Evolutionary conservation across 345 rosid species (phyloP), one percentile per base, ranked within the genome.

Genomic region (Abelmoschus esculentus): DNA sequence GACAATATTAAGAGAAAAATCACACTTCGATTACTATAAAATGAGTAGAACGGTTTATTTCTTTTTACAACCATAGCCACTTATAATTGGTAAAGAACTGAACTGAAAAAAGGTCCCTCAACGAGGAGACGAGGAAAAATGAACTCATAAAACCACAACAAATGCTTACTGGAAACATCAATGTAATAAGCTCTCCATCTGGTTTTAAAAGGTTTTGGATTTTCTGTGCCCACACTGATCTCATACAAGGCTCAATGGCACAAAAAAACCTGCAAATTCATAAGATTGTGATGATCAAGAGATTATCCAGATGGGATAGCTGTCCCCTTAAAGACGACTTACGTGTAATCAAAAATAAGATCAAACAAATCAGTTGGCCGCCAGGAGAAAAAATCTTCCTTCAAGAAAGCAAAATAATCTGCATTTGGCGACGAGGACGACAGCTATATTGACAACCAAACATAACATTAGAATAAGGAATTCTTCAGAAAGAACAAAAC

Each of bases 341-440:
- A 91, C 96, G 93, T 91, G 55, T 91, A 89, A 77, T 91, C 93
- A 31, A 89, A 84, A 74, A 91, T 87, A 68, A 89, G 86, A 80
- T 89, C 90, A 22, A 89, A 91, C 31, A 78, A 70, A 68, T 86
- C 91, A 49, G 73, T 75, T 56, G 96, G 83, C 49, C 73, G 73
- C 96, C 98, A 92, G 70, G 87, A 76, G 86, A 87, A 90, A 82
- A 92, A 92, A 74, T 92, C 87, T 71, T 81, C 88, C 75, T 54
- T 73, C 54, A 87, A 56, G 80, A 90, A 86, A 28, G 85, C 73
- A 73, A 83, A 81, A 72, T 72, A 59, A 9, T 85, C 75, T 49
- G 84, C 84, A 83, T 83, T 90, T 7, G 90, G 82, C 7, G 60
- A 59, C 0, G 88, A 74, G 50, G 85, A 87, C 72, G 84, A 89